These are phyloP conservation scores for Exsudoporus frostii DNA, from an alignment of 768 basidiomycete species.

Conservation along the genomic window DNA sequence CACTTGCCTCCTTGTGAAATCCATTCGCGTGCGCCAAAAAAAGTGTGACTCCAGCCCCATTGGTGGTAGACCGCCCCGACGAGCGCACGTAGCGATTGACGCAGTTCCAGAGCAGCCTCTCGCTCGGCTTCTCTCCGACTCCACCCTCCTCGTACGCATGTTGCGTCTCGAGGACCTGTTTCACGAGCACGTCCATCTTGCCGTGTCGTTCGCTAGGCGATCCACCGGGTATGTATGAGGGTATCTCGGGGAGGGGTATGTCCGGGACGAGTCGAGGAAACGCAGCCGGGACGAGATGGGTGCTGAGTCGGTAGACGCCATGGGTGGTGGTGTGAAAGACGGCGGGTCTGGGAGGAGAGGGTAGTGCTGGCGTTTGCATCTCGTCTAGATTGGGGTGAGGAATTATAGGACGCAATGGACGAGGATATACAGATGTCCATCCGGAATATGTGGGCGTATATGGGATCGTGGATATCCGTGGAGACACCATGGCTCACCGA, in stretches of 20 bases:
- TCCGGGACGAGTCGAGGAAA: constrained; percentile 25
- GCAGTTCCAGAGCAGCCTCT: constrained; percentile 59
- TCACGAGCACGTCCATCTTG: constrained; percentile 9
- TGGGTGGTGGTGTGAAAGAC: constrained; percentile 18
- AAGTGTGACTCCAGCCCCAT: constrained; percentile 47
- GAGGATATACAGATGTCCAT: constrained; percentile 23
- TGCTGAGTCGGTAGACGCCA: constrained; percentile 23
- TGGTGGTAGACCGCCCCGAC: not conserved
- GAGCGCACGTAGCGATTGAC: constrained; percentile 61
- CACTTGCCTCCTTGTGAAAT: constrained; percentile 76
- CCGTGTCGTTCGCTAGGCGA: constrained; percentile 8
- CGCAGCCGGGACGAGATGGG: constrained; percentile 30
- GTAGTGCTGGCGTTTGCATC: constrained; percentile 13
- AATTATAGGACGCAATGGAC: constrained; percentile 16
- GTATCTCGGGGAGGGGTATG: constrained; percentile 21
- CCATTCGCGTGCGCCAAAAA: constrained; percentile 85
- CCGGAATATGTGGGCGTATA: constrained; percentile 15
- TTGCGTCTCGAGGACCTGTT: constrained; percentile 19
- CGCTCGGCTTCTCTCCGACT: constrained; percentile 15
- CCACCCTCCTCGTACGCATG: constrained; percentile 11
- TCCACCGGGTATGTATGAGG: constrained; percentile 3
- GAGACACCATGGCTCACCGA: not conserved
- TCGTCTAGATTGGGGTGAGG: constrained; percentile 10
- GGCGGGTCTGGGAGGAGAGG: constrained; percentile 16
- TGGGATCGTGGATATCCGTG: constrained; percentile 15